Conservation (phyloP, 805 yeast species). For the Candida vartiovaarae region DNA sequence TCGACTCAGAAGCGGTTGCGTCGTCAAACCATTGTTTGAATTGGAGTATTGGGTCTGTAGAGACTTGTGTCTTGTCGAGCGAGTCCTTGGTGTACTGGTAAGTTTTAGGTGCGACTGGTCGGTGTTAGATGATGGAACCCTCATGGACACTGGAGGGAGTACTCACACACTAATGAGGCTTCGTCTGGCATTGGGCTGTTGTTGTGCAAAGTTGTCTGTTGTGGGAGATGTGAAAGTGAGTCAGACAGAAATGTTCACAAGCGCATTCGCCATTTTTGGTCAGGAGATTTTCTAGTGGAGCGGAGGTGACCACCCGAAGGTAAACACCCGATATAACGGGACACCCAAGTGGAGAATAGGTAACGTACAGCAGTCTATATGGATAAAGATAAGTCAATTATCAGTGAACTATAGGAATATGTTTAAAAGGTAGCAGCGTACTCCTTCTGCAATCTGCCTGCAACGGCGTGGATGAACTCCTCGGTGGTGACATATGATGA, state of each 20-base stretch:
- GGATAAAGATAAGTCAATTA: not conserved
- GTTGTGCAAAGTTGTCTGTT: too few species aligned
- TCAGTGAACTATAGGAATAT: not conserved
- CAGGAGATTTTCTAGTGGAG: too few species aligned
- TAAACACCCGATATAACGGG: too few species aligned
- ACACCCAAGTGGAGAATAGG: not conserved
- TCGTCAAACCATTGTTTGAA: slow-evolving; percentile 82
- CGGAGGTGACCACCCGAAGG: too few species aligned
- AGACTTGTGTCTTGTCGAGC: slow-evolving; percentile 47
- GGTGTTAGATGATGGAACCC: not conserved
- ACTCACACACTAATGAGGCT: slow-evolving; percentile 22
- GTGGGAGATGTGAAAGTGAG: too few species aligned
- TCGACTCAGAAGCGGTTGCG: slow-evolving; percentile 49
- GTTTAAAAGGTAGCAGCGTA: slow-evolving; percentile 7
- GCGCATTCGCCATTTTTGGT: too few species aligned
- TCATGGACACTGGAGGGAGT: not conserved
- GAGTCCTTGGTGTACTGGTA: slow-evolving; percentile 75
- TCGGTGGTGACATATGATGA: slow-evolving; percentile 81
- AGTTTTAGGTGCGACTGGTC: slow-evolving; percentile 68
- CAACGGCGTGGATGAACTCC: slow-evolving; percentile 83
- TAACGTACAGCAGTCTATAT: not conserved
- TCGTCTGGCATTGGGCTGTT: slow-evolving; percentile 2
- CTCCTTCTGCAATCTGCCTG: slow-evolving; percentile 41
- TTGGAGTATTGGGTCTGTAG: slow-evolving; percentile 60
- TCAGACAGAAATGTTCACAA: too few species aligned